phyloP scores from a whole-genome alignment of 345 rosid species.

The Euphorbia lathyris region DNA sequence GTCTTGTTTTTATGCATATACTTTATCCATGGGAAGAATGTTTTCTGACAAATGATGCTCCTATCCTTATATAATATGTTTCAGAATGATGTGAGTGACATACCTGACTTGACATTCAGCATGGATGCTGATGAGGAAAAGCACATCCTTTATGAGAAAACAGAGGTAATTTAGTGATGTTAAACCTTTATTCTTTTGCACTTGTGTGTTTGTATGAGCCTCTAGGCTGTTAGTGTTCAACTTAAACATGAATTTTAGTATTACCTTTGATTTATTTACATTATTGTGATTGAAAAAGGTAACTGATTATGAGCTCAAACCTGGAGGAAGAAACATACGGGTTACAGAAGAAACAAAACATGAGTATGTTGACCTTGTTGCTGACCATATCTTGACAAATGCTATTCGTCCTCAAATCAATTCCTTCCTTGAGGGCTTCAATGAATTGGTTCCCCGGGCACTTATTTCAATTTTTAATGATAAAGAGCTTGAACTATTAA shows the following conservation, averaged over 20 bases:
- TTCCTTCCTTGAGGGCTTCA: constrained; percentile 84
- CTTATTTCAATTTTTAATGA: constrained; percentile 90
- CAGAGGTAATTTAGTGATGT: constrained; percentile 51
- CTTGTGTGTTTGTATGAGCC: not conserved
- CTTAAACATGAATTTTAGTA: not conserved
- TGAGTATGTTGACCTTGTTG: constrained; percentile 97
- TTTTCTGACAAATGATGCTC: constrained; percentile 1
- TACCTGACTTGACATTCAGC: constrained; percentile 91
- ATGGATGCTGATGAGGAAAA: constrained; percentile 98
- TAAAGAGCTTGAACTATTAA: constrained; percentile 98
- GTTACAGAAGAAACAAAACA: constrained; percentile 97
- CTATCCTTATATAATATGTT: constrained; percentile 14
- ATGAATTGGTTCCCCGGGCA: constrained; percentile 70
- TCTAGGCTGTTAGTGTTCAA: not conserved
- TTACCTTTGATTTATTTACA: not conserved
- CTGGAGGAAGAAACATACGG: constrained; percentile 91
- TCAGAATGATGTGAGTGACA: constrained; percentile 85
- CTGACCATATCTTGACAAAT: constrained; percentile 89
- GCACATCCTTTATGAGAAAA: constrained; percentile 90
- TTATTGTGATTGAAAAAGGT: constrained; percentile 50
- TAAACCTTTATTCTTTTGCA: not conserved
- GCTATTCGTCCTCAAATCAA: constrained; percentile 95
- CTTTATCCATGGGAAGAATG: not conserved
- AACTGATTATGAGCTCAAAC: constrained; percentile 95
- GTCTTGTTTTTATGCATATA: not conserved